Conservation (phyloP, 176 grass and related monocot genomes). For the Lolium multiflorum region DNA sequence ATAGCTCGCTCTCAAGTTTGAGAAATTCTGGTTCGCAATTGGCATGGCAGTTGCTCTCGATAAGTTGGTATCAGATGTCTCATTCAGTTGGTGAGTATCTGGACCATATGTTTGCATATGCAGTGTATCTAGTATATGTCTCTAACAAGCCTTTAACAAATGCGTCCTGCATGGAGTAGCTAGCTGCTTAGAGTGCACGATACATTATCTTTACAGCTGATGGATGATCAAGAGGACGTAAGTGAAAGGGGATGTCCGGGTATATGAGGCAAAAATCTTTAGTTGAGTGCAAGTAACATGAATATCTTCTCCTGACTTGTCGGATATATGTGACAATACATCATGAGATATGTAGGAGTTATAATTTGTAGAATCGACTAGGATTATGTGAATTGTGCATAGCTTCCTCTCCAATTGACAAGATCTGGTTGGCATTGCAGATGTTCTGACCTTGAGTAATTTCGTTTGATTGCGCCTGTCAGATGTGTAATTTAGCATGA, state of each 20-base stretch:
- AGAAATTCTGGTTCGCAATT: neutral
- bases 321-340: neutral
- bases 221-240: neutral
- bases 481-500: too few species aligned
- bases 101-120: neutral
- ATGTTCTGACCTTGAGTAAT: too few species aligned
- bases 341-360: neutral
- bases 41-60: too few species aligned
- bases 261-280: neutral
- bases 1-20: neutral
- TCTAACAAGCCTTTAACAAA: neutral
- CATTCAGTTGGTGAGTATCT: neutral
- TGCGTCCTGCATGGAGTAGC: conserved; percentile 26
- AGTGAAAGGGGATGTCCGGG: neutral
- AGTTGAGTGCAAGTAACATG: neutral
- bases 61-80: neutral
- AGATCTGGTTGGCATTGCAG: too few species aligned
- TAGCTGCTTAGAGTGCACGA: conserved; percentile 18
- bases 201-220: conserved; percentile 14
- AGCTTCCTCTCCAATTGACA: too few species aligned
- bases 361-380: too few species aligned
- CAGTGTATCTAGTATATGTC: neutral
- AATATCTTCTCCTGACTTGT: neutral
- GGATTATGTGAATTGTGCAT: too few species aligned
- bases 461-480: too few species aligned